Conservation (phyloP, 768 basidiomycete species). For the Gloeostereum incarnatum region DNA sequence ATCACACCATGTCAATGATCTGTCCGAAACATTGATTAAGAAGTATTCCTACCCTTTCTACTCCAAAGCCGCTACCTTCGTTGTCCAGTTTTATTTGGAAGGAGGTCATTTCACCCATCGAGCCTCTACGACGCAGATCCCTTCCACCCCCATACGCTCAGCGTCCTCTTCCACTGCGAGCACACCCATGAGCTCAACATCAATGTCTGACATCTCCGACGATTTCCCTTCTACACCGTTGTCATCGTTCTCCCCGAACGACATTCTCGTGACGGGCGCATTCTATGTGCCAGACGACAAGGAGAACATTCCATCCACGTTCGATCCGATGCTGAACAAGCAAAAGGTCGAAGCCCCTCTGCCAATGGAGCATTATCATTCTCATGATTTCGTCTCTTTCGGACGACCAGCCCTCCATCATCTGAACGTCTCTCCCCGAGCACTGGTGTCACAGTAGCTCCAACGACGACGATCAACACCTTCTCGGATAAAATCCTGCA, state of each 20-base stretch:
- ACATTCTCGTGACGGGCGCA: constrained; percentile 45
- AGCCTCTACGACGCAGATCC: constrained; percentile 34
- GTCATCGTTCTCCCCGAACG: constrained; percentile 48
- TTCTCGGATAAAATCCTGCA: constrained; percentile 18
- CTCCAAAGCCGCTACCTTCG: constrained; percentile 89
- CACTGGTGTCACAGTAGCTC: constrained; percentile 49
- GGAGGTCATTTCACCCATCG: constrained; percentile 66
- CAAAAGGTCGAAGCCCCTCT: constrained; percentile 52
- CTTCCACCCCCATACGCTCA: constrained; percentile 57
- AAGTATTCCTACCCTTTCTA: constrained; percentile 98
- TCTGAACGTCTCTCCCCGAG: constrained; percentile 62
- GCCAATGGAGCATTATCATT: constrained; percentile 65
- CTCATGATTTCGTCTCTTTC: constrained; percentile 74
- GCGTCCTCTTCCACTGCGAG: constrained; percentile 42
- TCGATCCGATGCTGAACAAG: constrained; percentile 69
- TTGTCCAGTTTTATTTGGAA: constrained; percentile 89
- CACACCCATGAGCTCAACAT: constrained; percentile 71
- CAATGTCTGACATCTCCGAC: constrained; percentile 67
- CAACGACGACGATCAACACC: too few relatives aligned
- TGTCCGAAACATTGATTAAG: constrained; percentile 94
- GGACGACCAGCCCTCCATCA: constrained; percentile 73
- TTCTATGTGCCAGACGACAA: too few relatives aligned
- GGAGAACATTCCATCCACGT: constrained; percentile 66
- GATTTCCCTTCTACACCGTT: constrained; percentile 81
- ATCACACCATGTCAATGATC: constrained; percentile 79